Evolutionary conservation across 2,329 filamentous ascomycete genomes (phyloP).

Genomic region (Botryotinia narcissicola): DNA sequence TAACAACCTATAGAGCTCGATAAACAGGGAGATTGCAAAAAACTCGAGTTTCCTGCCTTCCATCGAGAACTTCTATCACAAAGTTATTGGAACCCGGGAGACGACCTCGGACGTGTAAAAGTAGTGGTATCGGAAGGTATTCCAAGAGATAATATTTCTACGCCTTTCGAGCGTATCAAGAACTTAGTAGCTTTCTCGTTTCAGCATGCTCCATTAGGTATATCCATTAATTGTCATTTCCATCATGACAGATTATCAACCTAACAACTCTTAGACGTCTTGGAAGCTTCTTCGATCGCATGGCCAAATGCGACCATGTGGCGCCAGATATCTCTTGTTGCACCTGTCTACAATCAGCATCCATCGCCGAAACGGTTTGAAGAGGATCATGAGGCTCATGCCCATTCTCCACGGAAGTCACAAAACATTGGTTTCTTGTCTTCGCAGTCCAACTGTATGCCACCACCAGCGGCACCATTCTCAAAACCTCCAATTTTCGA

Average conservation of each 20-base stretch:
- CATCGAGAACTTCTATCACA: conserved; percentile 67
- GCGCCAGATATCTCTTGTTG: conserved; percentile 48
- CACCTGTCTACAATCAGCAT: conserved; percentile 34
- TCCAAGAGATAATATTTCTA: conserved; percentile 47
- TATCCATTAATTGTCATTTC: conserved; percentile 29
- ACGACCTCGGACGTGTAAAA: conserved; percentile 72
- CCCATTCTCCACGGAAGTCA: conserved; percentile 55
- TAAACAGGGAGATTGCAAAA: conserved; percentile 52
- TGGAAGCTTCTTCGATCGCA: conserved; percentile 71
- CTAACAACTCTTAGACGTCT: conserved; percentile 53
- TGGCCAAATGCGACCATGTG: conserved; percentile 77
- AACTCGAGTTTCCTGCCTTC: conserved; percentile 71
- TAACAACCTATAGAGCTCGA: conserved; percentile 32
- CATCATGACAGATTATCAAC: not conserved
- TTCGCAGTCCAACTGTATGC: conserved; percentile 11
- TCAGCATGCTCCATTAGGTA: conserved; percentile 78
- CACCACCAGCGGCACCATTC: conserved; percentile 27
- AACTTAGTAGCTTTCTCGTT: conserved; percentile 79
- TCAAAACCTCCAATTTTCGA: conserved; percentile 40
- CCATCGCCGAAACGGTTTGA: conserved; percentile 41
- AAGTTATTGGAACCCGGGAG: conserved; percentile 67
- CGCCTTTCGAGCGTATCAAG: conserved; percentile 64
- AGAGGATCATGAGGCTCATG: conserved; percentile 54
- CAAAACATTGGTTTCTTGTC: conserved; percentile 29
- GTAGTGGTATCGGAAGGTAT: conserved; percentile 74